Evolutionary conservation across 352 stramenopile genomes (phyloP).

Genomic region (Globisporangium nunn): DNA sequence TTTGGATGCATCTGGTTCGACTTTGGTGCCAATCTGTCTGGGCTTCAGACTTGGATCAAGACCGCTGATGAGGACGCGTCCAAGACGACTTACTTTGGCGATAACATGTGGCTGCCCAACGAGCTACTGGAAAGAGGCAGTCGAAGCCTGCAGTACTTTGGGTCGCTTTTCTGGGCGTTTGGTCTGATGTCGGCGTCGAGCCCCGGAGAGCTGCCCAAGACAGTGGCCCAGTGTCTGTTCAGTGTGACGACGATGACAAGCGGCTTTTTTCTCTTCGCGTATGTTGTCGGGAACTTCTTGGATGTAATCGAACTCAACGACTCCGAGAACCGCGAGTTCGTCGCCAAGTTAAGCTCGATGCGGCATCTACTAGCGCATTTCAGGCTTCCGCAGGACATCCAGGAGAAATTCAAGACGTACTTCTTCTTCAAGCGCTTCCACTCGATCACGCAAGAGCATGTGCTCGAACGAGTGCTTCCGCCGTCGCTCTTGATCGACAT

Average conservation of each 20-base stretch:
- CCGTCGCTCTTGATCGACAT: slow-evolving; percentile 56
- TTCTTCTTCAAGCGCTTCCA: slow-evolving; percentile 69
- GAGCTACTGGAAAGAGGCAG: slow-evolving; percentile 12
- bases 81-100: slow-evolving; percentile 18
- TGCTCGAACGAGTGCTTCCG: slow-evolving; percentile 42
- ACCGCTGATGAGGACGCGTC: neutral
- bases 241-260: slow-evolving; percentile 49
- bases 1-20: slow-evolving; percentile 59
- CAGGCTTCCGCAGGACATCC: slow-evolving; percentile 27
- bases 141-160: slow-evolving; percentile 36
- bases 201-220: slow-evolving; percentile 41
- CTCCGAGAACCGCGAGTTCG: slow-evolving; percentile 50
- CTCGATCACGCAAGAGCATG: slow-evolving; percentile 58
- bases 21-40: slow-evolving; percentile 41
- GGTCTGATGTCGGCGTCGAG: slow-evolving; percentile 51
- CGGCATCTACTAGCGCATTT: slow-evolving; percentile 48
- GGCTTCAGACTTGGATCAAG: slow-evolving; percentile 19
- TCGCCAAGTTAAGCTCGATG: slow-evolving; percentile 48
- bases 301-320: slow-evolving; percentile 53
- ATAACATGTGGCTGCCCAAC: slow-evolving; percentile 24
- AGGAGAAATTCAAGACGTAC: slow-evolving; percentile 56
- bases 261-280: slow-evolving; percentile 55
- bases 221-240: slow-evolving; percentile 40
- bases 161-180: slow-evolving; percentile 48
- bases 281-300: slow-evolving; percentile 51